These are phyloP conservation scores for Scedosporium aurantiacum DNA, from an alignment of 2,329 filamentous ascomycete species.

Conservation along the genomic window DNA sequence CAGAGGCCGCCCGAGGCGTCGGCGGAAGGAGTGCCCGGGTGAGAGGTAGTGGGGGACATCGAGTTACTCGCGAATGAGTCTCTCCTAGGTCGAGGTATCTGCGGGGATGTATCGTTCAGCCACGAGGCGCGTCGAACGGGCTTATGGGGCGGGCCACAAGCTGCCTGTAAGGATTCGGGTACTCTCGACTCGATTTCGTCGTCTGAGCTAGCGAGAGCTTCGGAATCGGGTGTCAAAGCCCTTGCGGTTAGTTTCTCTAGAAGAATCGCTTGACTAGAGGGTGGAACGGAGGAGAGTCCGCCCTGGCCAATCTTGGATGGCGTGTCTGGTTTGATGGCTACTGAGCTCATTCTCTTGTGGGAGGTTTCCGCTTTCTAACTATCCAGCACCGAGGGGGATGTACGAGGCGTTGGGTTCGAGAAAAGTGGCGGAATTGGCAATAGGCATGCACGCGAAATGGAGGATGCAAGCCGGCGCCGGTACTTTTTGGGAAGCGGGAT, in stretches of 20 bases:
- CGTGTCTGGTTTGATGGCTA: conserved; percentile 34
- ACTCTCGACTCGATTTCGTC: conserved; percentile 68
- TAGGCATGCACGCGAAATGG: neutral
- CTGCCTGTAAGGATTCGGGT: conserved; percentile 35
- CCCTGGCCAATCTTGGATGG: conserved; percentile 37
- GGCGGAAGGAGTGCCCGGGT: conserved; percentile 66
- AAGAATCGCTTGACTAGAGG: conserved; percentile 52
- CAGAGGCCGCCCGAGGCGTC: conserved; percentile 47
- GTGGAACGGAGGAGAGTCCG: conserved; percentile 34
- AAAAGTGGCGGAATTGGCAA: neutral
- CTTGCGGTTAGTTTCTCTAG: conserved; percentile 69
- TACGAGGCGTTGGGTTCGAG: neutral
- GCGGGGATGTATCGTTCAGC: conserved; percentile 70
- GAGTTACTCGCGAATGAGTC: conserved; percentile 65
- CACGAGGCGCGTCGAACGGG: conserved; percentile 67
- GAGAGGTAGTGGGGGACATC: conserved; percentile 69
- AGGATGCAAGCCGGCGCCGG: neutral
- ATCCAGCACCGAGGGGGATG: neutral
- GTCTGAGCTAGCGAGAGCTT: conserved; percentile 86
- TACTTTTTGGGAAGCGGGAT: too few relatives aligned
- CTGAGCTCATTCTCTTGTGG: conserved; percentile 36
- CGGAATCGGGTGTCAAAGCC: conserved; percentile 85
- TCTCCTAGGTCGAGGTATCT: conserved; percentile 55
- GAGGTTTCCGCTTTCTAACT: neutral
- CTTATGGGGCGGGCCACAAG: conserved; percentile 40